Evolutionary conservation across 257 asterid genomes (phyloP).

Genomic region (Ophiorrhiza pumila): DNA sequence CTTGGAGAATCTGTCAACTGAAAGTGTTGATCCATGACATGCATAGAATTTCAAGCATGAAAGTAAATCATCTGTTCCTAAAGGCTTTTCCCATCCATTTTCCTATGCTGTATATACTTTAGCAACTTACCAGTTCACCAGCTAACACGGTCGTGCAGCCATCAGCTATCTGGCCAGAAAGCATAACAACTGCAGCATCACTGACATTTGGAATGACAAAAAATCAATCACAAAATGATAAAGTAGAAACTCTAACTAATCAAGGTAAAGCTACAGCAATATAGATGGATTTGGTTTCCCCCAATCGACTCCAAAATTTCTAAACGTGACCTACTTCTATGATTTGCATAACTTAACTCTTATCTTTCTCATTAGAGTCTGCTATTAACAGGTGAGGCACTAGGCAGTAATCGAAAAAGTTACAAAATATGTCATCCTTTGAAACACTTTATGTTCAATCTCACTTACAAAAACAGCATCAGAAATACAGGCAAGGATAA

Average conservation of each 20-base stretch:
- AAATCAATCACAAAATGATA: constrained; percentile 13
- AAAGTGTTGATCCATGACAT: not conserved
- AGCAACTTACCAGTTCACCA: constrained; percentile 73
- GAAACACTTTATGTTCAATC: not conserved
- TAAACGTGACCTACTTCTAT: not conserved
- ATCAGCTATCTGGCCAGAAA: constrained; percentile 93
- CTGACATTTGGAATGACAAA: constrained; percentile 41
- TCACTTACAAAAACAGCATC: no score
- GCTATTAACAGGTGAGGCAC: not conserved
- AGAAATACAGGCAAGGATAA: not conserved
- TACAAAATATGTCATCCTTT: not conserved
- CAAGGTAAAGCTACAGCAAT: not conserved
- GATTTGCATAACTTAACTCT: not conserved
- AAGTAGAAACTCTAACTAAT: no score
- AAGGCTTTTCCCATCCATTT: no score
- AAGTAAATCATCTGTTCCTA: not conserved
- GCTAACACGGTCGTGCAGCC: constrained; percentile 77
- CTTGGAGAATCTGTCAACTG: not conserved
- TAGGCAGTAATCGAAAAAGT: not conserved
- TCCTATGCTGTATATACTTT: not conserved
- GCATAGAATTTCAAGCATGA: not conserved
- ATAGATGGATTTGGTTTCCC: not conserved
- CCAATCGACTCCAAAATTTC: not conserved
- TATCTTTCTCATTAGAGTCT: not conserved
- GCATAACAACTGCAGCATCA: constrained; percentile 86